Evolutionary conservation across 2,329 filamentous ascomycete genomes (phyloP).

Genomic region (Coleophoma cylindrospora): DNA sequence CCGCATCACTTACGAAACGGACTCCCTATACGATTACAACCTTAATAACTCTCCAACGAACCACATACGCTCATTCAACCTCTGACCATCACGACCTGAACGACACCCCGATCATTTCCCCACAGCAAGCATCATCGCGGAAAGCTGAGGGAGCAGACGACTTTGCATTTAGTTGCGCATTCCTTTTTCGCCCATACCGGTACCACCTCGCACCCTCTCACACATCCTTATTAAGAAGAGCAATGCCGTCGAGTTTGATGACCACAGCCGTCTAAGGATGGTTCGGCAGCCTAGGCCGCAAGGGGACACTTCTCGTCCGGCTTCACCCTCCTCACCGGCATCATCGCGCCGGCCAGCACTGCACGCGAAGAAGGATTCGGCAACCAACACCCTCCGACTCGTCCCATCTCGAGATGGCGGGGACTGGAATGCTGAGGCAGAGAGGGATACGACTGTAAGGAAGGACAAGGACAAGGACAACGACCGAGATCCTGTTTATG

Average conservation of each 20-base stretch:
- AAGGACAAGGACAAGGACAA: background rate
- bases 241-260: constrained; percentile 1
- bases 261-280: background rate
- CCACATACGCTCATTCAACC: background rate
- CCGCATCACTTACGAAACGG: too few relatives aligned
- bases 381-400: constrained; percentile 3
- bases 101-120: background rate
- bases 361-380: constrained; percentile 1
- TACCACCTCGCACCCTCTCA: background rate
- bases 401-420: constrained; percentile 3
- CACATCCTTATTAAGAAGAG: background rate
- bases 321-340: background rate
- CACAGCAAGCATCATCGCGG: background rate
- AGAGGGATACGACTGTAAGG: background rate
- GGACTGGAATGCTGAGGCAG: background rate
- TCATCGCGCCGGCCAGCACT: background rate
- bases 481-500: constrained; percentile 4
- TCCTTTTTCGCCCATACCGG: background rate
- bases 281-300: background rate
- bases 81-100: background rate
- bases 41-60: background rate
- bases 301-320: background rate
- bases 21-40: too few relatives aligned
- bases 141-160: background rate
- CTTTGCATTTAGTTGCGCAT: background rate